Conservation (phyloP, 139 green algal species). For the Chlorella ohadii region DNA sequence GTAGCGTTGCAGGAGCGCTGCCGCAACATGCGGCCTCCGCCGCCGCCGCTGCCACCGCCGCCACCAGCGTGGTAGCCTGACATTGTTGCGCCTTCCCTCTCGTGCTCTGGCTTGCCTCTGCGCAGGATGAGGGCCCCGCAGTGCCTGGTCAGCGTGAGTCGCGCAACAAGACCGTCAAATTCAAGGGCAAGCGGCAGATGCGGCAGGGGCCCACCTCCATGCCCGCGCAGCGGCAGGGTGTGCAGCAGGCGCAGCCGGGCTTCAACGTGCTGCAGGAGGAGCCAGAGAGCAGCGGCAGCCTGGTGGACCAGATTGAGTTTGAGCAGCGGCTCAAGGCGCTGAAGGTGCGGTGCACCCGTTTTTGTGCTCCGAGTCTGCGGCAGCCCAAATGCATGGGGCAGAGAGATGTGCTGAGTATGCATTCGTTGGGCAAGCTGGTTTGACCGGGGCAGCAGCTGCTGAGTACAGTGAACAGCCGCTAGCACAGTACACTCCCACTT, state of each 20-base stretch:
- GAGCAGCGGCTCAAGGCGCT: conserved; percentile 42
- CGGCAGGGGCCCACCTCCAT: neutral
- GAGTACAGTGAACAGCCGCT: too few species aligned
- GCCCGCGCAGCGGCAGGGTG: conserved; percentile 4
- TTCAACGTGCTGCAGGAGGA: conserved; percentile 26
- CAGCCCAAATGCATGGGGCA: too few species aligned
- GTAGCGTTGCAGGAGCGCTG: neutral
- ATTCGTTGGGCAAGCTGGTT: too few species aligned
- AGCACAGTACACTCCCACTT: too few species aligned
- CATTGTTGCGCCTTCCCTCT: too few species aligned
- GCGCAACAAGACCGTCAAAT: conserved; percentile 13
- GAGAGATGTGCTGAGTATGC: too few species aligned
- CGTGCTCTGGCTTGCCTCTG: too few species aligned
- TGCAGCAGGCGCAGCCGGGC: conserved; percentile 18
- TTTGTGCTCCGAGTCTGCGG: too few species aligned
- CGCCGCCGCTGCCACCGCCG: neutral
- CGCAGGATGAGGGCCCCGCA: neutral
- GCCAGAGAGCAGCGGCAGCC: neutral
- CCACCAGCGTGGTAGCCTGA: neutral
- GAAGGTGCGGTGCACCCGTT: neutral
- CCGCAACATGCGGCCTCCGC: neutral
- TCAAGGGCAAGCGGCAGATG: conserved; percentile 30
- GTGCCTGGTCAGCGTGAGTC: conserved; percentile 26
- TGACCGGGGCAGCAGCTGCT: too few species aligned
- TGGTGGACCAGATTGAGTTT: conserved; percentile 45